Conservation (phyloP, 495 filamentous ascomycete genomes). For the Aspergillus steynii region DNA sequence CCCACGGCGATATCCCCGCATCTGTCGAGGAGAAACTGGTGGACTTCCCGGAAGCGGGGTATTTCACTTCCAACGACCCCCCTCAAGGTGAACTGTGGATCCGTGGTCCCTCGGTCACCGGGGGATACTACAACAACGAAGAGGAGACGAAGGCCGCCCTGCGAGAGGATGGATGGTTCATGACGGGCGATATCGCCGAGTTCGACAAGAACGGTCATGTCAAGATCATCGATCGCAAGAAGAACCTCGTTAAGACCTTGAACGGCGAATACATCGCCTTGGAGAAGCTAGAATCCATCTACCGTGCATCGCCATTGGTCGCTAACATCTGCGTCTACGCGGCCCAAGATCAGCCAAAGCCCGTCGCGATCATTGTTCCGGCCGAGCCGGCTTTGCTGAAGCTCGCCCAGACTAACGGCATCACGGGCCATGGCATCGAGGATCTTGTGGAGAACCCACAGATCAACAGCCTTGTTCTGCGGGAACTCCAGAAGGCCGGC, state of each 20-base stretch:
- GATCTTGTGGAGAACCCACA: conserved; percentile 81
- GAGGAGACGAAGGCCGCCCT: conserved; percentile 77
- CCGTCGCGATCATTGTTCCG: conserved; percentile 92
- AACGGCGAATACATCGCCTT: conserved; percentile 98
- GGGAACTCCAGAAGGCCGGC: conserved; percentile 76
- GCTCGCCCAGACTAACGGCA: conserved; percentile 69
- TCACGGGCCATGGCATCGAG: conserved; percentile 71
- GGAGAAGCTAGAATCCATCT: conserved; percentile 97
- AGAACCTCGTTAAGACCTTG: conserved; percentile 94
- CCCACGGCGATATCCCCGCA: conserved; percentile 79
- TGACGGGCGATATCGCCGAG: conserved; percentile 93
- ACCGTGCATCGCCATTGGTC: conserved; percentile 81
- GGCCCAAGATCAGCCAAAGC: conserved; percentile 75
- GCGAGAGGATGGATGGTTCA: conserved; percentile 87
- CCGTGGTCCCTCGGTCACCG: conserved; percentile 71
- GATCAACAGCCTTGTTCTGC: conserved; percentile 71
- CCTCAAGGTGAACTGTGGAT: conserved; percentile 95
- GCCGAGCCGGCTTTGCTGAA: conserved; percentile 83
- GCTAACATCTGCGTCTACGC: conserved; percentile 96
- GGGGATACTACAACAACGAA: conserved; percentile 77
- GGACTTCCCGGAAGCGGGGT: conserved; percentile 92
- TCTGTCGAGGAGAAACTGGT: conserved; percentile 91
- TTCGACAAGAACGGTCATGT: conserved; percentile 81
- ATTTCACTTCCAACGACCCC: conserved; percentile 79
- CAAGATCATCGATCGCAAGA: conserved; percentile 93